phyloP scores from a whole-genome alignment of 2,329 filamentous ascomycete genomes.

The Sclerotinia spermophila region DNA sequence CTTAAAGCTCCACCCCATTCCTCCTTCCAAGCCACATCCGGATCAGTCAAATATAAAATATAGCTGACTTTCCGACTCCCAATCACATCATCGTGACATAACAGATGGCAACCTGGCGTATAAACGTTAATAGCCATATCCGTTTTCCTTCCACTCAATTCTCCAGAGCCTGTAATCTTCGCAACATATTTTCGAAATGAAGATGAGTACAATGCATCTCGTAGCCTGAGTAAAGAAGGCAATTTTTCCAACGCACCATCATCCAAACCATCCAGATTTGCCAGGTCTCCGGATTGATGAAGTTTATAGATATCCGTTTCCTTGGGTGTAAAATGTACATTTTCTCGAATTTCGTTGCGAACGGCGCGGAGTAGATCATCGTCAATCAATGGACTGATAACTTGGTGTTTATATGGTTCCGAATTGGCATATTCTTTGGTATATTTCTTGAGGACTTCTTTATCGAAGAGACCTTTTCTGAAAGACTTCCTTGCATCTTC shows the following conservation, averaged over 20 bases:
- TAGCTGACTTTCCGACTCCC: slow-evolving; percentile 95
- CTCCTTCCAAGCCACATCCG: slow-evolving; percentile 82
- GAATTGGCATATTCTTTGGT: slow-evolving; percentile 60
- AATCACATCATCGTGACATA: slow-evolving; percentile 98
- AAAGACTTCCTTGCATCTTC: slow-evolving; percentile 47
- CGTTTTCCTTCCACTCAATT: slow-evolving; percentile 87
- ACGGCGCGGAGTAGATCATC: slow-evolving; percentile 79
- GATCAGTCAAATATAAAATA: slow-evolving; percentile 92
- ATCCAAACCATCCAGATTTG: slow-evolving; percentile 91
- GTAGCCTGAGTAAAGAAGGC: slow-evolving; percentile 84
- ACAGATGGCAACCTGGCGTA: slow-evolving; percentile 88
- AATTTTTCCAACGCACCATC: slow-evolving; percentile 80
- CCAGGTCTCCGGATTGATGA: slow-evolving; percentile 95
- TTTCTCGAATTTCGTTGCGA: slow-evolving; percentile 80
- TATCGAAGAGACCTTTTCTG: slow-evolving; percentile 62
- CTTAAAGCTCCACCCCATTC: slow-evolving; percentile 92
- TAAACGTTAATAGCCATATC: slow-evolving; percentile 99
- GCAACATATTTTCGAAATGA: slow-evolving; percentile 87
- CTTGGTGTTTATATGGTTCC: slow-evolving; percentile 82
- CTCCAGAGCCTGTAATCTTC: slow-evolving; percentile 78
- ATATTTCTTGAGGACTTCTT: slow-evolving; percentile 55
- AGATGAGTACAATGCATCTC: slow-evolving; percentile 89
- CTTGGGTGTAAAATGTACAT: slow-evolving; percentile 94
- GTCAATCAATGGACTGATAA: slow-evolving; percentile 78
- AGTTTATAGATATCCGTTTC: slow-evolving; percentile 99